Base-by-base conservation (phyloP, 2,329 filamentous ascomycete species). In the Eutypella sp. region DNA sequence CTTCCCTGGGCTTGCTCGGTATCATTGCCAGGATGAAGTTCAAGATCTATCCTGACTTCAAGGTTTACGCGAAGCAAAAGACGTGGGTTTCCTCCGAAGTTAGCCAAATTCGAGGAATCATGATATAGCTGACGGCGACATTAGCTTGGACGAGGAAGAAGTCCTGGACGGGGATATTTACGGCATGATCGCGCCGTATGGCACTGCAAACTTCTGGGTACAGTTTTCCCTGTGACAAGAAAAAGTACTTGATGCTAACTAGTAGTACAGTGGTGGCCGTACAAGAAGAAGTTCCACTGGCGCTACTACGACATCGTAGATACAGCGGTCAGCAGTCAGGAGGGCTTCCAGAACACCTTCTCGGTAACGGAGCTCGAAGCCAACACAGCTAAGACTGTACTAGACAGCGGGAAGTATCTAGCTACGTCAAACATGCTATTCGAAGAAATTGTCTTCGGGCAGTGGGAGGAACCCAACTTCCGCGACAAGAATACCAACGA, bases 321-420 rank as follows among this genome's bases (percentile, higher is more conserved):
- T 0, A 50, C 57, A n/a, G 62, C 65, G 34, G 59, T 61, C 10
- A 70, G 65, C 42, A 51, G 59, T 29, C 73, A 76, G 50, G 55
- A 75, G 48, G 74, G 72, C 8, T 76, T 76, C 57, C 73, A 76
- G 49, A 74, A 70, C 49, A 77, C 73, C 18, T 77, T 77, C 52
- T 76, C 73, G 29, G 59, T 75, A 20, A 70, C 72, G 0, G 59
- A 67, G 10, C 31, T 70, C 47, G 72, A 76, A 51, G 74, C 67
- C 2, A 49, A 50, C 34, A 57, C 68, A 3, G 72, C 71, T 7
- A 61, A 62, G 15, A 57, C 63, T 4, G 59, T 75, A 20, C 67
- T 76, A 24, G 67, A 77, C 51, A 67, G 64, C 49, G 73, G 73
- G 31, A 75, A 75, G 51, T 66, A 67, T 54, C 59, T 73, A 15